phyloP scores from a whole-genome alignment of 2,329 filamentous ascomycete genomes.

The Nemania diffusa region DNA sequence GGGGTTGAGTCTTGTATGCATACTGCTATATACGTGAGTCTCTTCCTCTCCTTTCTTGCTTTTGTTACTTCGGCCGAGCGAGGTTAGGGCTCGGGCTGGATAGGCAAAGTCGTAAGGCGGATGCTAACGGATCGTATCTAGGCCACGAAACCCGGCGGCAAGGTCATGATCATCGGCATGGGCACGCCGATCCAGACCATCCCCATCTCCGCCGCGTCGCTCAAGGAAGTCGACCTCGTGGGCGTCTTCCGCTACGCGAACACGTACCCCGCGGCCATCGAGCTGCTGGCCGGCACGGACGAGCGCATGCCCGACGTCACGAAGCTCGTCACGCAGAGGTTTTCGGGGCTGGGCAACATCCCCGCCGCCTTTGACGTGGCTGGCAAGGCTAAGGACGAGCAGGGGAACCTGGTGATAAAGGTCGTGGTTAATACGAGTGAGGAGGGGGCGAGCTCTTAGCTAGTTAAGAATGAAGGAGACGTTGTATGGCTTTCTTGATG shows the following conservation, averaged over 20 bases:
- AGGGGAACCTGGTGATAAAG: slow-evolving; percentile 78
- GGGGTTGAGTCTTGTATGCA: slow-evolving; percentile 82
- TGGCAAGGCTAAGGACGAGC: slow-evolving; percentile 73
- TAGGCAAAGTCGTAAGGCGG: not conserved
- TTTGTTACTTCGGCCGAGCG: slow-evolving; percentile 1
- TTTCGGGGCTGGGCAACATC: slow-evolving; percentile 69
- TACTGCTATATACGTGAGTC: slow-evolving; percentile 73
- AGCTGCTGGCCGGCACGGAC: slow-evolving; percentile 60
- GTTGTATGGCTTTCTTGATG: not conserved
- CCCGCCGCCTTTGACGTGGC: slow-evolving; percentile 79
- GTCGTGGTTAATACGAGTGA: slow-evolving; percentile 67
- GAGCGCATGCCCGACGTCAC: slow-evolving; percentile 70
- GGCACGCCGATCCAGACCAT: slow-evolving; percentile 80
- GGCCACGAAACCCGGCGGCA: slow-evolving; percentile 73
- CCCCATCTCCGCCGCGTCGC: slow-evolving; percentile 75
- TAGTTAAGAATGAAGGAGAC: slow-evolving; percentile 5
- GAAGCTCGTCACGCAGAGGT: slow-evolving; percentile 77
- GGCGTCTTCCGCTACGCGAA: slow-evolving; percentile 83
- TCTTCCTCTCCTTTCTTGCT: slow-evolving; percentile 34
- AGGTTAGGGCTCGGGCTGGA: not conserved
- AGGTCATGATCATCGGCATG: slow-evolving; percentile 82
- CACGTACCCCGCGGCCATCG: slow-evolving; percentile 70
- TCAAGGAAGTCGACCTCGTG: slow-evolving; percentile 81
- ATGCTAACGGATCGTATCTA: slow-evolving; percentile 44
- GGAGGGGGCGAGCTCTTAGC: slow-evolving; percentile 39